Evolutionary conservation across 1,284 basidiomycete species (phyloP).

Genomic region (Ganoderma lingzhi): DNA sequence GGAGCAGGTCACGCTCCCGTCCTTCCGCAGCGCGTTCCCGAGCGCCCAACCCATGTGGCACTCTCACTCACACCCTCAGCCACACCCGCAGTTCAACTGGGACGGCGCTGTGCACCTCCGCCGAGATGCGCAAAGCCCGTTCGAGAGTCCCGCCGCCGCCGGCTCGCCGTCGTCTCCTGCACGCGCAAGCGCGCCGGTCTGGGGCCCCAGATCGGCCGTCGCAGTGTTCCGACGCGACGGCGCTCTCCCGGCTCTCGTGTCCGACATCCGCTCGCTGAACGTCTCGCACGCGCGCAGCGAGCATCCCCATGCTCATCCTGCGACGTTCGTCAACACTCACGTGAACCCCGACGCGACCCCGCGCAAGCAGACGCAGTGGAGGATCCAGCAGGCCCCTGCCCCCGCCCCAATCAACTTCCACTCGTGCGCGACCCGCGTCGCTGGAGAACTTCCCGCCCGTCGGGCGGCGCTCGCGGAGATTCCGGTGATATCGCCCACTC

Average conservation of each 20-base stretch:
- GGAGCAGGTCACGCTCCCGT: slow-evolving; percentile 10
- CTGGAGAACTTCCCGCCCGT: slow-evolving; percentile 5
- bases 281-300: slow-evolving; percentile 9
- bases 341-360: background rate
- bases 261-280: slow-evolving; percentile 16
- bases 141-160: background rate
- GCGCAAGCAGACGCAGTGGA: background rate
- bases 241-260: background rate
- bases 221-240: slow-evolving; percentile 5
- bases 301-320: background rate
- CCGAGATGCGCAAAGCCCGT: background rate
- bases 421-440: slow-evolving; percentile 11
- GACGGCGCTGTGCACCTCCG: slow-evolving; percentile 7
- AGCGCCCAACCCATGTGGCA: background rate
- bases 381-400: background rate
- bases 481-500: slow-evolving; percentile 10
- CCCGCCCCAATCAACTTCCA: background rate
- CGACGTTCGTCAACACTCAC: background rate
- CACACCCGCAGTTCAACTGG: background rate
- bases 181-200: background rate
- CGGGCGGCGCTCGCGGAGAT: background rate
- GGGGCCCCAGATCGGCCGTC: slow-evolving; percentile 9
- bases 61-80: background rate
- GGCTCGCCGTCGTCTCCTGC: slow-evolving; percentile 2
- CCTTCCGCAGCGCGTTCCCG: slow-evolving; percentile 9